A percentile compares a stretch with the other conserved stretches of the same genome.
Evolutionary conservation across 208 protist genomes (phyloP).

Genomic region (Polymyxa betae): DNA sequence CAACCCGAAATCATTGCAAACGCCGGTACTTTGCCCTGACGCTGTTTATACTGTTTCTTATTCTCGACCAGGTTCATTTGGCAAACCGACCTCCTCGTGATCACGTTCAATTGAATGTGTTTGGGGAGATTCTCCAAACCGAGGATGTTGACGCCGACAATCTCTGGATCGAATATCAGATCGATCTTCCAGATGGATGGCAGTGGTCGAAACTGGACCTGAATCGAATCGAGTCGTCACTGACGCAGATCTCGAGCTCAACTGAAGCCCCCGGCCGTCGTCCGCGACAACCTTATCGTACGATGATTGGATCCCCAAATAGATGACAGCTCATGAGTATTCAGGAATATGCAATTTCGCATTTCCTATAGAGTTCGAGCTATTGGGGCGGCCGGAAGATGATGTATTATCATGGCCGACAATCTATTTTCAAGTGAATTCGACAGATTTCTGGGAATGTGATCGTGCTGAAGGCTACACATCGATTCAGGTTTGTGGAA

Average conservation of each 20-base stretch:
- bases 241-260: conserved; percentile 10
- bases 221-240: background rate
- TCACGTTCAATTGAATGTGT: background rate
- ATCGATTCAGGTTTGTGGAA: conserved; percentile 5
- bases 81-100: background rate
- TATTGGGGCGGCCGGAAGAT: background rate
- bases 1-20: no score
- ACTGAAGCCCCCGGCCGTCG: background rate
- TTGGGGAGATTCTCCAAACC: conserved; percentile 15
- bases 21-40: no score
- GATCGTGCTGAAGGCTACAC: conserved; percentile 43
- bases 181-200: conserved; percentile 30
- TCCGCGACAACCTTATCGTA: background rate
- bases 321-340: background rate
- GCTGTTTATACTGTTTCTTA: background rate
- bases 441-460: conserved; percentile 47
- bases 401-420: background rate
- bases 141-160: background rate
- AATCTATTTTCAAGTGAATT: conserved; percentile 47
- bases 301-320: no score
- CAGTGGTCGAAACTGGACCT: conserved; percentile 31
- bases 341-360: conserved; percentile 14
- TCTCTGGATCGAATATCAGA: conserved; percentile 33
- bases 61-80: background rate
- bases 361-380: conserved; percentile 40